Percentiles rank a stretch among this genome's conserved stretches.
phyloP scores from a whole-genome alignment of 495 filamentous ascomycete species.

The Aspergillus kassunensis region DNA sequence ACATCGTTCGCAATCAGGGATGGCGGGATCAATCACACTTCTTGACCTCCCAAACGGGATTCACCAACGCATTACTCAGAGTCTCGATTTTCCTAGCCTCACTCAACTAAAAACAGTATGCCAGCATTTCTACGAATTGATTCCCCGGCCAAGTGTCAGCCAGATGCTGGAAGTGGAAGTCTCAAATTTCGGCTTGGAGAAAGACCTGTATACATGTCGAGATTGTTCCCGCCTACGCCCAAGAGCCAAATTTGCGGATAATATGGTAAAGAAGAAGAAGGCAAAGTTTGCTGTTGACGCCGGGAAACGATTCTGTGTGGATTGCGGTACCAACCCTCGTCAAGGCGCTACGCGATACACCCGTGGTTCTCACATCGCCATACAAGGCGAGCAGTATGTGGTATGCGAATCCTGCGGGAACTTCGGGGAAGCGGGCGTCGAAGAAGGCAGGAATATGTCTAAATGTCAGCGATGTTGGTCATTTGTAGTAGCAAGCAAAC shows the following conservation, averaged over 20 bases:
- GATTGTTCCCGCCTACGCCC: not conserved
- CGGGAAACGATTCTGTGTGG: not conserved
- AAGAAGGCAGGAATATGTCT: not conserved
- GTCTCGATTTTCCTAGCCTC: not conserved
- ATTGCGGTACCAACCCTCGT: not conserved
- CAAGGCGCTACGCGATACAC: not conserved
- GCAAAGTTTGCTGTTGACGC: not conserved
- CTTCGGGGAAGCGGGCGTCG: not conserved
- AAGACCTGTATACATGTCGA: not conserved
- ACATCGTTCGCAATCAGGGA: too few relatives aligned
- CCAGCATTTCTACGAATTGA: not conserved
- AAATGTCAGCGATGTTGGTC: not conserved
- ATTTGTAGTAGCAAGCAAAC: not conserved
- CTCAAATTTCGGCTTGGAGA: not conserved
- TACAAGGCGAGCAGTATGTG: not conserved
- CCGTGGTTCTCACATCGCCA: not conserved
- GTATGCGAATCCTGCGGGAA: not conserved
- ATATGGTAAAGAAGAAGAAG: not conserved
- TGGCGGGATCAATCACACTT: too few relatives aligned
- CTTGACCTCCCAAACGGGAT: too few relatives aligned
- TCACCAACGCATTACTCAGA: too few relatives aligned
- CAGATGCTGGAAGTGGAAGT: not conserved
- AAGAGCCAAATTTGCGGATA: not conserved
- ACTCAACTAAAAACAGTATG: not conserved
- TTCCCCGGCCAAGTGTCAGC: not conserved